Evolutionary conservation across 2,329 filamentous ascomycete species (phyloP).

Genomic region (Diaporthe caulivora): DNA sequence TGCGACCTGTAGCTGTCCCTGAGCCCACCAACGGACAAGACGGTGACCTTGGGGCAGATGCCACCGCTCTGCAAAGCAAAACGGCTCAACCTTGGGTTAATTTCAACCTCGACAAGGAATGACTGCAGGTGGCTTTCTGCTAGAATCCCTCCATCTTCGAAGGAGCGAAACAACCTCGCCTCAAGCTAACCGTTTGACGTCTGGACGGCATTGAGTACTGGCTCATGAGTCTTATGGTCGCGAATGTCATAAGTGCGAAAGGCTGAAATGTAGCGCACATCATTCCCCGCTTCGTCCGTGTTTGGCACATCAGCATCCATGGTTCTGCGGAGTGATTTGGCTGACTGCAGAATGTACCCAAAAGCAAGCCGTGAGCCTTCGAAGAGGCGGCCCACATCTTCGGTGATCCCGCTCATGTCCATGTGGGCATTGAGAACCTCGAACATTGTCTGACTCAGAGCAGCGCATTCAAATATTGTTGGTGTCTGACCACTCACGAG

Average conservation of each 20-base stretch:
- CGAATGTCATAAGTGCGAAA: constrained; percentile 4
- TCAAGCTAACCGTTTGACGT: constrained; percentile 16
- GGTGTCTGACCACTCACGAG: constrained; percentile 19
- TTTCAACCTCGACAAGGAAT: neutral
- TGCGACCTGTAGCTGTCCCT: neutral
- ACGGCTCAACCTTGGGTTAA: constrained; percentile 1
- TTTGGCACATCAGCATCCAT: neutral
- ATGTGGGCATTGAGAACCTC: neutral
- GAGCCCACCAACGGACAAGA: neutral
- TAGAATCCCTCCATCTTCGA: neutral
- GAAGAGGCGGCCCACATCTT: constrained; percentile 2
- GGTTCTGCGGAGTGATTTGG: neutral
- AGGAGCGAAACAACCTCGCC: neutral
- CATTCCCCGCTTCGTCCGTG: neutral
- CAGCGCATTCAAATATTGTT: neutral
- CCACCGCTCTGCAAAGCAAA: constrained; percentile 20
- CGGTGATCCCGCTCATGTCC: neutral
- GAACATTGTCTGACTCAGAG: constrained; percentile 9
- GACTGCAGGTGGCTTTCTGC: constrained; percentile 11
- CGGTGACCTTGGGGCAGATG: neutral
- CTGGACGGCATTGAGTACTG: neutral
- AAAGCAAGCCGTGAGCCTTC: constrained; percentile 20
- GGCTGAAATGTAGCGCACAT: neutral
- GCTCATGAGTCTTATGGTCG: constrained; percentile 18
- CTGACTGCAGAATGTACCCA: constrained; percentile 16